Evolutionary conservation across 1,284 basidiomycete genomes (phyloP), one percentile per base, ranked within the genome.

Genomic region (Malassezia psittaci): DNA sequence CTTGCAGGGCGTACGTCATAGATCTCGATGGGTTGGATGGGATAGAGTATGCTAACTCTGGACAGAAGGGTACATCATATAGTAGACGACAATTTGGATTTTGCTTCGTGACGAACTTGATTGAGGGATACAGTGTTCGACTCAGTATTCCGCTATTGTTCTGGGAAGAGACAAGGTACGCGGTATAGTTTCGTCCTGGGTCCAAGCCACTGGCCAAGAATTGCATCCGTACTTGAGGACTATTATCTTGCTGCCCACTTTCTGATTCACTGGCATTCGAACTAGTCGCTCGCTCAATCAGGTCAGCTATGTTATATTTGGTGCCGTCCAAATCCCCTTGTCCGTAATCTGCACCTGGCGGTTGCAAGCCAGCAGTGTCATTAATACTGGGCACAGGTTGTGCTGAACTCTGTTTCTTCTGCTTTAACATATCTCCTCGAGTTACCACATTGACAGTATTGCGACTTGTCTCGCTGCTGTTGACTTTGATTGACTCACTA

Each of bases 1-100:
- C 65, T 10, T 61, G 39, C 12, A 77, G 42, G 7, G 76, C 73
- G 5, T 57, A 38, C 2, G 40, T 19, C 1, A 69, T 71, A 2
- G 68, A 54, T 34, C 76, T 59, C 0, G 52, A 42, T 1, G 66
- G 66, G 5, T 69, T 67, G 12, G 76, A 59, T 0, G 77, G 77
- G 34, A 77, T 74, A n/a, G 76, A 65, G 54, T 78, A 78, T 11
- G 77, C 77, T 21, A 78, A 67, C 7, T 67, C 57, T 1, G 77
- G 77, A 54, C 77, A 78, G 51, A 76, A 76, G 4, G 66, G 59
- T 13, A 76, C 58, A 46, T 74, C 66, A 53, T 66, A 69, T 3
- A 78, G 54, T 6, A 78, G 66, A 15, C 75, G 66, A 56, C 77
- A 78, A 29, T 69, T 68, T 19, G 55, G 56, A 34, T 43, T 61